Base-by-base conservation (phyloP, 1,284 basidiomycete species). In the Ustilago tritici region DNA sequence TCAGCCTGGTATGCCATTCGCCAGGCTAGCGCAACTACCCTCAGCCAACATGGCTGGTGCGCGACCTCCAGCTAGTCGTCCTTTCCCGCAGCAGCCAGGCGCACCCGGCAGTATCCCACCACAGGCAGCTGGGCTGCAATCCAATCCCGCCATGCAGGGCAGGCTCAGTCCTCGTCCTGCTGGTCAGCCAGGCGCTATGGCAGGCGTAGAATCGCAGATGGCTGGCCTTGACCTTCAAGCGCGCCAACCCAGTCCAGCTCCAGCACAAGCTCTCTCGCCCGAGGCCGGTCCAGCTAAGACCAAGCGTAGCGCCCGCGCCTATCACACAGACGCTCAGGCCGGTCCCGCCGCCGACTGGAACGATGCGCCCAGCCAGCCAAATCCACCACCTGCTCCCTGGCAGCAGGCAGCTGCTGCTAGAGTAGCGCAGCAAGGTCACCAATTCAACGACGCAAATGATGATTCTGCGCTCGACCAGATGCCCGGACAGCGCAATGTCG, bases 251-350 rank as follows among this genome's bases (percentile, higher is more conserved):
- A 63, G 58, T 14, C 65, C 75, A 10, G 55, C 65, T 31, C 59
- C 73, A 23, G 56, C 57, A 14, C 49, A 50, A 32, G 31, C 11
- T 28, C 54, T 50, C 7, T 55, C 66, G 1, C 59, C 58, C 14
- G 68, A 69, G 12, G 65, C 65, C 19, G 83, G 79, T 8, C 79
- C 81, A 2, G 78, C 82, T 0, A 75, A 71, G 35, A 79, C 81
- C 10, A 86, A 85, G 70, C 65, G 86, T 14, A 80, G 81, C 40
- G 84, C 85, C 10, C 80, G 86, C 19, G 85, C 84, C 36, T 86
- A 86, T 49, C 86, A 86, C 60, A 81, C 82, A 23, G 82, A 86
- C 28, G 76, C 76, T 3, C 68, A 74, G 8, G 64, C 77, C 6
- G 56, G 59, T 3, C 32, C 64, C 14, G 71, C 79, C 17, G 55